Percentiles rank a stretch among this genome's conserved stretches.
Evolutionary conservation across 345 rosid genomes (phyloP).

Genomic region (Dimocarpus longan): DNA sequence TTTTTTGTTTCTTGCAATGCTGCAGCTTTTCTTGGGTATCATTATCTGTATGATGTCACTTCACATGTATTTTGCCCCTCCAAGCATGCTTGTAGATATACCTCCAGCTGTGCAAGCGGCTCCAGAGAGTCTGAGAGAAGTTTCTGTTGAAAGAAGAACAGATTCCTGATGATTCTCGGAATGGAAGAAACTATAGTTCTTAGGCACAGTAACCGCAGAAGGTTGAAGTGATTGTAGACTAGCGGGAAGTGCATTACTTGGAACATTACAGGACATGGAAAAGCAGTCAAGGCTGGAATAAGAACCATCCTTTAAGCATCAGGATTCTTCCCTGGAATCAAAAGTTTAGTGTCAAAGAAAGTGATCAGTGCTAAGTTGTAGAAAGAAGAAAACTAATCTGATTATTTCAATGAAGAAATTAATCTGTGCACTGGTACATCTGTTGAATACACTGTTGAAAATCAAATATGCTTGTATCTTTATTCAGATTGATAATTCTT

Average conservation of each 20-base stretch:
- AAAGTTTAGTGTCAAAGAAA: not conserved
- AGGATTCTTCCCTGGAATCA: conserved; percentile 7
- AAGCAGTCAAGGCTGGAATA: not conserved
- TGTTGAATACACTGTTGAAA: not conserved
- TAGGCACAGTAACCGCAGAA: not conserved
- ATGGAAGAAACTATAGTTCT: not conserved
- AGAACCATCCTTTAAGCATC: not conserved
- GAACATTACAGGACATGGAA: not conserved
- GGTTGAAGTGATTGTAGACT: not conserved
- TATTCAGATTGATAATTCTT: not conserved
- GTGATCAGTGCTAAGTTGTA: not conserved
- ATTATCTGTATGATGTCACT: conserved; percentile 93
- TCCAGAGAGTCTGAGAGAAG: conserved; percentile 62
- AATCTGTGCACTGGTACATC: not conserved
- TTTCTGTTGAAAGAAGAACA: conserved; percentile 53
- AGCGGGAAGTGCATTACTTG: not conserved
- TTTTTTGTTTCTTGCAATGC: conserved; percentile 6
- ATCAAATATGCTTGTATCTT: not conserved
- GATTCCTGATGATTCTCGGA: conserved; percentile 46
- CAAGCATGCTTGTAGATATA: conserved; percentile 63
- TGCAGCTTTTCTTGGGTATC: conserved; percentile 95
- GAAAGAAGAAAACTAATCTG: not conserved
- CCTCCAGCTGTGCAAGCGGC: conserved; percentile 48
- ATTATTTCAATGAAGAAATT: not conserved
- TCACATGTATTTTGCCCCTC: conserved; percentile 92